Conservation (phyloP, 2,329 filamentous ascomycete genomes). For the Cladorrhinum sp. region DNA sequence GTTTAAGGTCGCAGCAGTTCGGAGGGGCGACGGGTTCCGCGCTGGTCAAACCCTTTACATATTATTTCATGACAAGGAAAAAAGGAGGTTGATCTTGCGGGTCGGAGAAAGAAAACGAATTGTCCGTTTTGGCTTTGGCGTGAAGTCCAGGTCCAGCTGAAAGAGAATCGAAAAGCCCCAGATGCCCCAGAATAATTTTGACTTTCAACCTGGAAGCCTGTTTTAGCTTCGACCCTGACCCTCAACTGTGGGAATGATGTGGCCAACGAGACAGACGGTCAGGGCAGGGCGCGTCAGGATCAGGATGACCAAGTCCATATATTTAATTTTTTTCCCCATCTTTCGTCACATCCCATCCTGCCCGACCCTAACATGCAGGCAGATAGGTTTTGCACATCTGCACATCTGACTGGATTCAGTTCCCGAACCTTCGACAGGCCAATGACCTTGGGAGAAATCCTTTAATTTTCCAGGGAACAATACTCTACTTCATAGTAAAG, state of each 20-base stretch:
- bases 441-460: neutral
- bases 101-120: slow-evolving; percentile 4
- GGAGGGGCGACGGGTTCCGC: slow-evolving; percentile 4
- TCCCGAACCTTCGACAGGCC: neutral
- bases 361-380: neutral
- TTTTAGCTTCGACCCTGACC: slow-evolving; percentile 8
- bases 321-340: neutral
- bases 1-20: neutral
- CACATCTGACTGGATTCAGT: slow-evolving; percentile 5
- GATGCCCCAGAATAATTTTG: neutral
- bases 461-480: neutral
- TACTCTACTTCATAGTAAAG: neutral
- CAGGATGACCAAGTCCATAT: neutral
- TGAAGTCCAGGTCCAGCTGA: neutral
- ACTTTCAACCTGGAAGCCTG: neutral
- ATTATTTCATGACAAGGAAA: neutral
- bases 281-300: neutral
- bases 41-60: slow-evolving; percentile 14
- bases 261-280: slow-evolving; percentile 5
- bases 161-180: neutral
- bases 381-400: neutral
- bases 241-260: slow-evolving; percentile 2
- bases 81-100: neutral
- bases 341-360: neutral
- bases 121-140: slow-evolving; percentile 7